A percentile compares a stretch with the other conserved stretches of the same genome.
Conservation (phyloP, 192 early-diverging fungal species). For the Entrophospora sp. region DNA sequence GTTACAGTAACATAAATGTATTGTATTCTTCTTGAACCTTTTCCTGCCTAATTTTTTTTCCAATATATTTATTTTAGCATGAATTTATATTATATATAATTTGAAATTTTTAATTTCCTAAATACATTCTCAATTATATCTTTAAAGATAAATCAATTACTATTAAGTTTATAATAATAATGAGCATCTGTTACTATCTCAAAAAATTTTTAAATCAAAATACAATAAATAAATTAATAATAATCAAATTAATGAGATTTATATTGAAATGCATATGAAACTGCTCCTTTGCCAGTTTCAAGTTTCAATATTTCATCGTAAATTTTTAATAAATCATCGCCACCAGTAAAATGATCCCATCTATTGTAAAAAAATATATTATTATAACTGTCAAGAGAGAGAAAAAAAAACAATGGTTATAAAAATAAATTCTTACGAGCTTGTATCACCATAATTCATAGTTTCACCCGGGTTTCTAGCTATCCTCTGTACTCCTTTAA, state of each 20-base stretch:
- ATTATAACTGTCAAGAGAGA: neutral
- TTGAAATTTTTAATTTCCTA: no score
- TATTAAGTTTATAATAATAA: no score
- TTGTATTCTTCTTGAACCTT: no score
- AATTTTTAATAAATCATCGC: conserved; percentile 44
- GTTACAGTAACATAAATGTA: no score
- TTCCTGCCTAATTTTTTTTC: no score
- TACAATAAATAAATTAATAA: no score
- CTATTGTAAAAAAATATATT: conserved; percentile 24
- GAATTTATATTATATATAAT: no score
- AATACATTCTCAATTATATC: no score
- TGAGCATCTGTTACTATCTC: no score
- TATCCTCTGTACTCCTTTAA: conserved; percentile 71
- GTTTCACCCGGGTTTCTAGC: conserved; percentile 40
- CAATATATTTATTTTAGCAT: no score
- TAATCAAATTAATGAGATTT: conserved; percentile 51
- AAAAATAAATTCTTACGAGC: conserved; percentile 33
- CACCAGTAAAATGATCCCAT: conserved; percentile 66
- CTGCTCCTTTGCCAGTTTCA: conserved; percentile 47
- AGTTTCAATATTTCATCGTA: conserved; percentile 53
- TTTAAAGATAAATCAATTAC: no score
- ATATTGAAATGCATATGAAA: conserved; percentile 78
- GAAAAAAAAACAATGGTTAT: neutral
- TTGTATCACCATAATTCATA: conserved; percentile 73
- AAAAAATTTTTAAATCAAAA: no score